Evolutionary conservation across 164 flowering plant genomes (phyloP).

Genomic region (Chimonanthus praecox): DNA sequence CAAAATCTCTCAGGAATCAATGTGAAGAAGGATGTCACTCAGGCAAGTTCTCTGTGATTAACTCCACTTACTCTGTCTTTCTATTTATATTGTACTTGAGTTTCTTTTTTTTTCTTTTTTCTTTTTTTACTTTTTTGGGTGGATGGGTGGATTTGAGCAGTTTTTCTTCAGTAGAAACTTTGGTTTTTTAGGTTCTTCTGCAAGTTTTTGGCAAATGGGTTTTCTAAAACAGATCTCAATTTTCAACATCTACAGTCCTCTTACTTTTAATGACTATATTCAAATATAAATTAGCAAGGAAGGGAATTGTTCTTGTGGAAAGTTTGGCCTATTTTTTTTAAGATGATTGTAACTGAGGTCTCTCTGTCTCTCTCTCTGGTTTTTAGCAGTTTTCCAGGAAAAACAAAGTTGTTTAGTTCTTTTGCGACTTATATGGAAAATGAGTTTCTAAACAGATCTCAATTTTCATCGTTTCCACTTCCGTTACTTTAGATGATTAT

Average conservation of each 20-base stretch:
- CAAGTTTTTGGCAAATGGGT: not conserved
- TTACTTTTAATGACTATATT: not conserved
- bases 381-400: no score
- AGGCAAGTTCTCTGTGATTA: conserved; percentile 1
- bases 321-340: no score
- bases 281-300: not conserved
- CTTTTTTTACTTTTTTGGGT: not conserved
- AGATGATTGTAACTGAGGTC: no score
- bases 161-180: not conserved
- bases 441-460: no score
- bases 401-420: no score
- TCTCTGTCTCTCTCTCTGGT: no score
- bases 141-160: not conserved
- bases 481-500: no score
- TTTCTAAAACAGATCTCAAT: no score
- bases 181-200: not conserved
- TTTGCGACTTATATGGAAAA: no score
- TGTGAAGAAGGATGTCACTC: conserved; percentile 8
- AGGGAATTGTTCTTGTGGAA: no score
- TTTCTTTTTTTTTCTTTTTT: not conserved
- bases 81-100: not conserved
- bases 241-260: no score
- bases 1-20: conserved; percentile 1
- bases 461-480: no score
- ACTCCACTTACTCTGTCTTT: not conserved